Evolutionary conservation across 768 basidiomycete species (phyloP).

Genomic region (Mrakia gelida): DNA sequence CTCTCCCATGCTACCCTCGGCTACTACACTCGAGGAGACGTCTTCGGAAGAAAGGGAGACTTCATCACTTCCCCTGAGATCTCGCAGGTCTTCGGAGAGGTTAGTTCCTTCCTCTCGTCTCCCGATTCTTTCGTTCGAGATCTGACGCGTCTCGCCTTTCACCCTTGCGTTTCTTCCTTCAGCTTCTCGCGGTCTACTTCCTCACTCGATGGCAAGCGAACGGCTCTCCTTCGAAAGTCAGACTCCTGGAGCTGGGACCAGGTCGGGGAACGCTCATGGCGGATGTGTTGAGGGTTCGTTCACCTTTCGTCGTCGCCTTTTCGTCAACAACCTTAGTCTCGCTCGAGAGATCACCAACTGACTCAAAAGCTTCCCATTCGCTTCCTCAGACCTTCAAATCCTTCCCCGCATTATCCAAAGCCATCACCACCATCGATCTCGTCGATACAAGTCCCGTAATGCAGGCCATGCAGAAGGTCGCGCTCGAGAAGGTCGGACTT

Average conservation of each 20-base stretch:
- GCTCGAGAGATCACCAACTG: background rate
- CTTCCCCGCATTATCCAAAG: conserved; percentile 9
- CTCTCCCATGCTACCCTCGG: conserved; percentile 84
- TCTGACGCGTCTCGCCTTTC: background rate
- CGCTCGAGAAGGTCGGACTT: conserved; percentile 45
- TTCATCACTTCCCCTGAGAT: conserved; percentile 97
- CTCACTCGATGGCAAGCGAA: conserved; percentile 65
- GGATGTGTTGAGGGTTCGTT: conserved; percentile 74
- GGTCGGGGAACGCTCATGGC: conserved; percentile 87
- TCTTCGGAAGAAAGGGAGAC: conserved; percentile 84
- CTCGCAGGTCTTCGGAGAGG: conserved; percentile 93
- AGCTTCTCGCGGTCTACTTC: conserved; percentile 87
- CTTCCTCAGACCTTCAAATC: conserved; percentile 43
- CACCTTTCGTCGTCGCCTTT: conserved; percentile 24
- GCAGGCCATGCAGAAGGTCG: conserved; percentile 58
- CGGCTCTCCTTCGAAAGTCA: conserved; percentile 53
- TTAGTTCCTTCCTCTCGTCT: conserved; percentile 48
- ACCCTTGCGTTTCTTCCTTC: conserved; percentile 18
- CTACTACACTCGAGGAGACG: conserved; percentile 73
- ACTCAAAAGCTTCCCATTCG: conserved; percentile 27
- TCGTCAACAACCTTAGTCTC: background rate
- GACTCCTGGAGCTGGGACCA: conserved; percentile 87
- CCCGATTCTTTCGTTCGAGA: too few species aligned
- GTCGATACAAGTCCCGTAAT: conserved; percentile 75
- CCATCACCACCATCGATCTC: conserved; percentile 54